Evolutionary conservation across 495 filamentous ascomycete species (phyloP).

Genomic region (Copromyces sp.): DNA sequence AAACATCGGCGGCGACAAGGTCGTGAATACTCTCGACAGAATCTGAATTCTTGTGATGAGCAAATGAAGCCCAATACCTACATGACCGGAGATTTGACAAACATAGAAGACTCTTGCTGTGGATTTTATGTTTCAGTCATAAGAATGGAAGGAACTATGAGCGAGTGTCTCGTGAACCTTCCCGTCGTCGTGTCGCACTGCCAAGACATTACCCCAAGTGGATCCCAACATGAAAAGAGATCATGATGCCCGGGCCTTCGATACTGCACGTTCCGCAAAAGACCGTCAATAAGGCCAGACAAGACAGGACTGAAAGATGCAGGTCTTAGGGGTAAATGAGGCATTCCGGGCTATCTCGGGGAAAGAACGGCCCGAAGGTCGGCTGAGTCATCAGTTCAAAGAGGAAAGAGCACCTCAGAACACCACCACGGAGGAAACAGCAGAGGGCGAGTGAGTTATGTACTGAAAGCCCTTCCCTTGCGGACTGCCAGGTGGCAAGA

Average conservation of each 20-base stretch:
- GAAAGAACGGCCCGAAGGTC: background rate
- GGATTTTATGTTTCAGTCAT: accelerated
- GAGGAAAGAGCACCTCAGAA: background rate
- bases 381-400: background rate
- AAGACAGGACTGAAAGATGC: background rate
- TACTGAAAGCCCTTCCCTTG: background rate
- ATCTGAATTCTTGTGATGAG: background rate
- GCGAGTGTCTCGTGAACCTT: background rate
- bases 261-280: background rate
- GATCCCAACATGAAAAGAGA: background rate
- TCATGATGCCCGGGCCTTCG: background rate
- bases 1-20: background rate
- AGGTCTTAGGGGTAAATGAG: background rate
- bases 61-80: background rate
- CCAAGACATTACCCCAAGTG: background rate
- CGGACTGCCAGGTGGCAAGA: background rate
- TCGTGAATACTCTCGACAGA: background rate
- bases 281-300: background rate
- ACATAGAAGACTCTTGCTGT: no score
- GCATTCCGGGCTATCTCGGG: background rate
- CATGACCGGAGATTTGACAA: accelerated
- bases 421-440: background rate
- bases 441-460: background rate
- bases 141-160: background rate
- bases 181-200: background rate